Percentiles rank a stretch among this genome's conserved stretches.
Evolutionary conservation across 2,329 filamentous ascomycete genomes (phyloP).

Genomic region (Phaeosphaeria sp.): DNA sequence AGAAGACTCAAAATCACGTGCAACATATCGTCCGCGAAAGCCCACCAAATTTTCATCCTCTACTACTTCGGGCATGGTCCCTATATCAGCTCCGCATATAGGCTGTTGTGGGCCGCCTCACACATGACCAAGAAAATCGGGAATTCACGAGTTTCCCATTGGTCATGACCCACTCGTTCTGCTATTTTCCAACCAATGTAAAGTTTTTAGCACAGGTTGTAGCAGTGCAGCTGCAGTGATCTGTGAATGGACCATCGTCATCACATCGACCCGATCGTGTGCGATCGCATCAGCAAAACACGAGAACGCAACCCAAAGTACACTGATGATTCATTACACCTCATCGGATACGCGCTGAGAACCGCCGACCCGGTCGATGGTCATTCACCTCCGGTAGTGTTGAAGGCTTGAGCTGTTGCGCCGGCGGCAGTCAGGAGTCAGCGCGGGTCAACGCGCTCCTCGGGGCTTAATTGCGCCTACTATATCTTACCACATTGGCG

Average conservation of each 20-base stretch:
- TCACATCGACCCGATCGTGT: neutral
- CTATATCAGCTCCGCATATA: slow-evolving; percentile 23
- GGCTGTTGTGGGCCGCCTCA: slow-evolving; percentile 16
- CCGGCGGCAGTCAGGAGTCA: slow-evolving; percentile 8
- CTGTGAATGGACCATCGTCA: neutral
- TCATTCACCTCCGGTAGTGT: slow-evolving; percentile 11
- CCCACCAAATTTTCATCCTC: neutral
- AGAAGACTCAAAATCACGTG: neutral
- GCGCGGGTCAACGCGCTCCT: slow-evolving; percentile 12
- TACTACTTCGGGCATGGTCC: slow-evolving; percentile 4
- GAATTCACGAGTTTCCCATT: slow-evolving; percentile 8
- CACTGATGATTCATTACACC: neutral
- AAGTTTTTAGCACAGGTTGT: neutral
- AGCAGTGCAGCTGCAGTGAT: slow-evolving; percentile 7
- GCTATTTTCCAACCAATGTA: slow-evolving; percentile 11
- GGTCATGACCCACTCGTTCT: slow-evolving; percentile 10
- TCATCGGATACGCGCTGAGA: slow-evolving; percentile 1
- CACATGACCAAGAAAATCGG: slow-evolving; percentile 8
- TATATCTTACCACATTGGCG: slow-evolving; percentile 3
- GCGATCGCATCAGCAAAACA: neutral
- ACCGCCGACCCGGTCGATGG: slow-evolving; percentile 16
- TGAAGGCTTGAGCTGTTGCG: slow-evolving; percentile 1
- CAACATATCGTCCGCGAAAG: neutral
- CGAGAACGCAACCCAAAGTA: neutral
- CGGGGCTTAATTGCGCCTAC: slow-evolving; percentile 19